Conservation (phyloP, 73 alveolate species). For the Paramecium octaurelia region DNA sequence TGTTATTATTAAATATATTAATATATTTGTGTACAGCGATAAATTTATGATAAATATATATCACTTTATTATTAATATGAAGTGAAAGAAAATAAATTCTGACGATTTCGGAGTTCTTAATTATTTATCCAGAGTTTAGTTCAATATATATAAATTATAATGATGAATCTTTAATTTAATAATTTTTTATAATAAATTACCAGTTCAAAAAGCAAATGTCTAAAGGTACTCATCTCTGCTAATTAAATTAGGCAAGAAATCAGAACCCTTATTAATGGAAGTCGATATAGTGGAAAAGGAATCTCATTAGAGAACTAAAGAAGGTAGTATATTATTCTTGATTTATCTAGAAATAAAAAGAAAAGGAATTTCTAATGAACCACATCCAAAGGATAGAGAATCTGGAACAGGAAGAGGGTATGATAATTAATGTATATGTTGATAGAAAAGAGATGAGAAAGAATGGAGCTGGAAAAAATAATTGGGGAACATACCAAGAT, state of each 20-base stretch:
- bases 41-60: no score
- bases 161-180: not conserved
- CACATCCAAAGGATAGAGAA: constrained; percentile 20
- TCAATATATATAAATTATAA: not conserved
- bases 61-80: no score
- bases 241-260: not conserved
- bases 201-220: not conserved
- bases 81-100: not conserved
- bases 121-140: not conserved
- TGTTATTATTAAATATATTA: no score
- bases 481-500: constrained; percentile 29
- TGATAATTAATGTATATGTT: not conserved
- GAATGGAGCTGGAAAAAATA: not conserved
- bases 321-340: not conserved
- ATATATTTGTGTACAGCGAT: no score
- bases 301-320: constrained; percentile 10
- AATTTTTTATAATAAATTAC: not conserved
- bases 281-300: constrained; percentile 9
- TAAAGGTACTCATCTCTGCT: not conserved
- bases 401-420: constrained; percentile 47
- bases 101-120: not conserved
- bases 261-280: constrained; percentile 3
- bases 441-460: constrained; percentile 47
- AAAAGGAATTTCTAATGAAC: constrained; percentile 7
- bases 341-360: not conserved